Conservation (phyloP, 192 early-diverging fungal species). For the Entrophospora sp. region DNA sequence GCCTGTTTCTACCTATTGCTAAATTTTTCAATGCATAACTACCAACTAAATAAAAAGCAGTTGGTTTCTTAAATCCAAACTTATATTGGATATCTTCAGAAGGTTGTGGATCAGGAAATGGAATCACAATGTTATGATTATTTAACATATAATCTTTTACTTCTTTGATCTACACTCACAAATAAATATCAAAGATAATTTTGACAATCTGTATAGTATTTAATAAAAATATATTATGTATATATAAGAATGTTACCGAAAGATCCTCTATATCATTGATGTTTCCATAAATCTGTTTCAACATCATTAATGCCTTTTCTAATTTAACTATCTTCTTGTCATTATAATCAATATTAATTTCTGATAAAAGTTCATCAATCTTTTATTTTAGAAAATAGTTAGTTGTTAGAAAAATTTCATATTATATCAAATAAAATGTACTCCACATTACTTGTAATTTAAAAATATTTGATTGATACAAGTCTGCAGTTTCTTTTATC, state of each 20-base stretch:
- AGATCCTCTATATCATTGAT: constrained; percentile 44
- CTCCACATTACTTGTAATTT: constrained; percentile 59
- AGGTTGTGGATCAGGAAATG: constrained; percentile 74
- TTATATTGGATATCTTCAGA: constrained; percentile 61
- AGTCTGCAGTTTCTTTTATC: constrained; percentile 68
- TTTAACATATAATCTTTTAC: constrained; percentile 39
- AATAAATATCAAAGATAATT: no score
- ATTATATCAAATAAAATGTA: constrained; percentile 25
- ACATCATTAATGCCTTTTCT: constrained; percentile 53
- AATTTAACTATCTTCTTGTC: constrained; percentile 46
- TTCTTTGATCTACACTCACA: constrained; percentile 36
- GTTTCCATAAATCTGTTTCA: constrained; percentile 61
- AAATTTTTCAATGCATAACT: constrained; percentile 78
- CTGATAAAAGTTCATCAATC: constrained; percentile 49
- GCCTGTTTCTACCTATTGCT: constrained; percentile 42
- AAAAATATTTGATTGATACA: constrained; percentile 89
- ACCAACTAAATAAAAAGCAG: constrained; percentile 73
- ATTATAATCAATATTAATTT: constrained; percentile 54
- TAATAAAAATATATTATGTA: constrained; percentile 20
- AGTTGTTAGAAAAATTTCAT: neutral
- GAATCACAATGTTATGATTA: constrained; percentile 50
- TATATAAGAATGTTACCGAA: no score
- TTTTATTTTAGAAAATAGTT: neutral
- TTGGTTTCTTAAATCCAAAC: constrained; percentile 70
- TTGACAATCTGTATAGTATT: no score